Evolutionary conservation across 2,329 filamentous ascomycete genomes (phyloP).

Genomic region (Pseudogymnoascus sp.): DNA sequence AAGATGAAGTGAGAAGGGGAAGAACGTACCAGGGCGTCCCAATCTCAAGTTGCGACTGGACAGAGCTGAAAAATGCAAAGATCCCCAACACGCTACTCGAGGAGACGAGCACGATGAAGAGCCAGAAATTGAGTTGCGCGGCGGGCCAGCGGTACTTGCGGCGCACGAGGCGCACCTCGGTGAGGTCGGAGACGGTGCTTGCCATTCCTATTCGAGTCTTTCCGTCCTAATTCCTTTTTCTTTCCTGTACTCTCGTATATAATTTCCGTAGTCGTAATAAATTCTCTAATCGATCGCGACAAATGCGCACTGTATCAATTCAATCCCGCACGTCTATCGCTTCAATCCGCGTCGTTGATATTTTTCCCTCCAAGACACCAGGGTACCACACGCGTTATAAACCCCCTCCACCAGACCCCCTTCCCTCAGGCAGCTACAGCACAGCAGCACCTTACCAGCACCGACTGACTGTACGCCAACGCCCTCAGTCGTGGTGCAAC

Average conservation of each 20-base stretch:
- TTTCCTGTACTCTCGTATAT: too few relatives aligned
- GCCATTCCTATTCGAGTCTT: neutral
- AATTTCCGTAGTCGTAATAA: too few relatives aligned
- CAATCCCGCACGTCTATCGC: neutral
- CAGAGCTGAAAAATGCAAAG: constrained; percentile 52
- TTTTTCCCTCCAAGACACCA: neutral
- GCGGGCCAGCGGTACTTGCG: constrained; percentile 58
- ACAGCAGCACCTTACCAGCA: neutral
- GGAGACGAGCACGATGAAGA: constrained; percentile 57
- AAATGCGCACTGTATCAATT: neutral
- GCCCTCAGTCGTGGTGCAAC: neutral
- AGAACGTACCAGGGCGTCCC: constrained; percentile 51
- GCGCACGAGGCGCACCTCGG: constrained; percentile 6
- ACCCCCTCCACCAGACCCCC: neutral
- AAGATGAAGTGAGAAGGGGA: neutral
- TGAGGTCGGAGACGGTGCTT: constrained; percentile 6
- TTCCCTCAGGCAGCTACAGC: constrained; percentile 3
- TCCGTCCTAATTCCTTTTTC: too few relatives aligned
- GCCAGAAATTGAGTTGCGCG: constrained; percentile 60
- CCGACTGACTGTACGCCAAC: neutral
- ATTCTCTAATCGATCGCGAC: neutral
- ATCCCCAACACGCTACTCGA: constrained; percentile 54
- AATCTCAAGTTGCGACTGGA: constrained; percentile 49
- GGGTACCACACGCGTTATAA: constrained; percentile 1
- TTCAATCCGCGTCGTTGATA: neutral